Evolutionary conservation across 2,329 filamentous ascomycete genomes (phyloP), one percentile per base, ranked within the genome.

Genomic region (Byssochlamys sp.): DNA sequence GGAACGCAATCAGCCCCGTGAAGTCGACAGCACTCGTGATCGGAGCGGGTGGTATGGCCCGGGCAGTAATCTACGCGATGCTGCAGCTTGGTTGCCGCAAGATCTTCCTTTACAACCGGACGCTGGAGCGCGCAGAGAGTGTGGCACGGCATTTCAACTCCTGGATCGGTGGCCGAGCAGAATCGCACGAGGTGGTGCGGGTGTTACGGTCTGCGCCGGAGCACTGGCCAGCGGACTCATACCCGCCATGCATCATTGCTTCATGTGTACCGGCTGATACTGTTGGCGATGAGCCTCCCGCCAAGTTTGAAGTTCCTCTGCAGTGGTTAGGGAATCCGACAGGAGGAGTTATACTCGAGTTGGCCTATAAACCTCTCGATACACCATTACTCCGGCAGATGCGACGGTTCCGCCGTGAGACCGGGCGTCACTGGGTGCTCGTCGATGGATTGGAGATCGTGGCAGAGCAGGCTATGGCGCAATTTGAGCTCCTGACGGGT

Each of bases 401-500:
- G 56, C 80, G 84, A 74, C 77, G 55, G 73, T 83, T 69, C 77
- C 83, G 24, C 75, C 83, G 57, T 76, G 80, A 61, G 80, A 88
- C 48, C 4, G 68, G 67, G 5, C 67, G 66, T 33, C 72, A 71
- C 5, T 91, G 88, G 88, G 85, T 90, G 0, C 79, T 88, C 19
- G 83, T 91, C 71, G 87, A 91, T 65, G 88, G 88, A 0, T 75
- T 91, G 11, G 88, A 91, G 64, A 79, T 91, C 52, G 72, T 92
- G 12, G 87, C 87, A 0, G 89, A 91, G 68, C 88, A 91, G 67
- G 89, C 86, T 0, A 89, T 89, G 71, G 88, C 88, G 1, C 88
- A 91, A 65, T 92, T 91, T 66, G 89, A 92, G 71, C 73, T 91
- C 2, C 90, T 91, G 68, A 91, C 88, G 0, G 88, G 88, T 0